Evolutionary conservation across 2,329 filamentous ascomycete species (phyloP).

Genomic region (Sarocladiaceae sp.): DNA sequence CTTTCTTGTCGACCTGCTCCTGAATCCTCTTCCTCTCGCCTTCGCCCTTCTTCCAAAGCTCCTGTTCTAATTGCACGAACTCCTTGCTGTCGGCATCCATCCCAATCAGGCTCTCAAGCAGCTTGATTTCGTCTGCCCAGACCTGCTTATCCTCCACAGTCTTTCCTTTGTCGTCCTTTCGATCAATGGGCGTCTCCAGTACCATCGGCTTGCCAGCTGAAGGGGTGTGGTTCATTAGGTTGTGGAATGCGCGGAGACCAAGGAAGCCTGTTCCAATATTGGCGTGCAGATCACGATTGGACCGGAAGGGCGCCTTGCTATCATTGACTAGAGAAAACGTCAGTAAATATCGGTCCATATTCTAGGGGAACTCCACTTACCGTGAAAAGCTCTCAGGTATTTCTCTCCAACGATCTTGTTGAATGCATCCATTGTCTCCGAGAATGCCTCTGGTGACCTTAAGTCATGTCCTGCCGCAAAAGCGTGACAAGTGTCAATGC

Average conservation of each 20-base stretch:
- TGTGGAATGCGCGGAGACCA: constrained; percentile 85
- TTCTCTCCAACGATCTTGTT: constrained; percentile 70
- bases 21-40: constrained; percentile 71
- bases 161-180: constrained; percentile 60
- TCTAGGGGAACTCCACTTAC: constrained; percentile 22
- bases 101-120: constrained; percentile 82
- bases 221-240: constrained; percentile 75
- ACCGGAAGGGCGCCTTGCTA: constrained; percentile 82
- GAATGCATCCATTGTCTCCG: constrained; percentile 69
- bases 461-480: constrained; percentile 95
- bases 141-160: constrained; percentile 72
- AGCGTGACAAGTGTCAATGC: constrained; percentile 93
- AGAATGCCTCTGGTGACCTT: constrained; percentile 68
- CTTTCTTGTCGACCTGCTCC: constrained; percentile 74
- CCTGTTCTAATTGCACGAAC: constrained; percentile 62
- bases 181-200: constrained; percentile 91
- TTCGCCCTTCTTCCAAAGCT: constrained; percentile 63
- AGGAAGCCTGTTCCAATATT: constrained; percentile 96
- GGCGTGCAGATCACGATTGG: constrained; percentile 84
- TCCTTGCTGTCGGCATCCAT: constrained; percentile 74
- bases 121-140: constrained; percentile 93
- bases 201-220: constrained; percentile 85
- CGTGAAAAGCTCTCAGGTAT: constrained; percentile 80
- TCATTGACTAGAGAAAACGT: constrained; percentile 68
- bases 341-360: constrained; percentile 9